phyloP scores from a whole-genome alignment of 164 flowering plant genomes.

The Kalanchoe fedtschenkoi region DNA sequence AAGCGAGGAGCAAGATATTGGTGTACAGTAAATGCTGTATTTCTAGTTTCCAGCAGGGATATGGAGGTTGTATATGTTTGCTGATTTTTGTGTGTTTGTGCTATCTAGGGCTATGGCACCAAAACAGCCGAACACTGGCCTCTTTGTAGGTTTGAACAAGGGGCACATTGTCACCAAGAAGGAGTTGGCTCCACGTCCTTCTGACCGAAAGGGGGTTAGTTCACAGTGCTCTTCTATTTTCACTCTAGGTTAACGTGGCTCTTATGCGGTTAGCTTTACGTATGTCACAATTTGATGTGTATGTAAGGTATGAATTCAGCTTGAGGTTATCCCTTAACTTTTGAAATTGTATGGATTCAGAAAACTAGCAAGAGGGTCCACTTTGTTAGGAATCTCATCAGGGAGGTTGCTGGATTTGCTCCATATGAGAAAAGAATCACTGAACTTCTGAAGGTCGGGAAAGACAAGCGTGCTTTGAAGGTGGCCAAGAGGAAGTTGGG shows the following conservation, averaged over 20 bases:
- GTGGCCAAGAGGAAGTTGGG: conserved; percentile 5
- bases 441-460: conserved; percentile 4
- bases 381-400: conserved; percentile 4
- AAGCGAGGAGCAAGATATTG: too few species aligned
- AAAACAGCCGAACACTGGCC: conserved; percentile 43
- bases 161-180: conserved; percentile 45
- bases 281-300: not conserved
- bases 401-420: conserved; percentile 5
- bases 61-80: not conserved
- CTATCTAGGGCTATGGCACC: conserved; percentile 40
- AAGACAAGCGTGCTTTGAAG: conserved; percentile 2
- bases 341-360: not conserved
- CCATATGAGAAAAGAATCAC: conserved; percentile 4
- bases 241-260: not conserved
- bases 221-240: not conserved
- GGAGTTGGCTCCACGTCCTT: conserved; percentile 47
- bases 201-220: conserved; percentile 41
- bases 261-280: not conserved
- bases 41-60: not conserved
- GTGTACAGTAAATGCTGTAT: too few species aligned
- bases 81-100: not conserved
- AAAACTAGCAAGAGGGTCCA: conserved; percentile 5
- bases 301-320: too few species aligned
- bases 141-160: conserved; percentile 58
- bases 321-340: too few species aligned